Conservation (phyloP, 2,329 filamentous ascomycete genomes). For the Clonostachys rhizophaga region DNA sequence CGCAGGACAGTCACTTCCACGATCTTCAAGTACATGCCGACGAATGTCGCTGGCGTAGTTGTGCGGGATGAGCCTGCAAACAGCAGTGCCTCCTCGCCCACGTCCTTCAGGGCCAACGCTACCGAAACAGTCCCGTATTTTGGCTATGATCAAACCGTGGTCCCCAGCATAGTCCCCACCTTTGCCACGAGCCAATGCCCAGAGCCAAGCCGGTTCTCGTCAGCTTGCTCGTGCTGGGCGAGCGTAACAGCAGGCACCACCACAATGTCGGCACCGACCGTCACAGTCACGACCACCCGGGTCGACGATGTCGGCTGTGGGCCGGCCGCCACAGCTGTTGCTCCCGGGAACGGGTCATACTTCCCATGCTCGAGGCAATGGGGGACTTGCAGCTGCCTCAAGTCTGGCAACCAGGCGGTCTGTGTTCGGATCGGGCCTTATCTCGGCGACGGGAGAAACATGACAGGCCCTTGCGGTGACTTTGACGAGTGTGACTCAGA, state of each 20-base stretch:
- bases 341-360: conserved; percentile 1
- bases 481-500: conserved; percentile 7
- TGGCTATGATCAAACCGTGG: background rate
- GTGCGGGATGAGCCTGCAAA: too few relatives aligned
- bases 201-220: conserved; percentile 7
- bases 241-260: conserved; percentile 6
- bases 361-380: conserved; percentile 8
- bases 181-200: conserved; percentile 4
- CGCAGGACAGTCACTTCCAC: conserved; percentile 6
- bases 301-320: conserved; percentile 7
- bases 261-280: conserved; percentile 5
- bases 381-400: conserved; percentile 10
- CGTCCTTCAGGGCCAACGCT: background rate
- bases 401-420: conserved; percentile 4
- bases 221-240: conserved; percentile 9
- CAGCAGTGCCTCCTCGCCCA: background rate
- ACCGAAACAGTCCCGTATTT: background rate
- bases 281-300: conserved; percentile 6
- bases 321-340: conserved; percentile 5
- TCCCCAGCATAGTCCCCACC: conserved; percentile 5
- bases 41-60: too few relatives aligned
- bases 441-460: conserved; percentile 1
- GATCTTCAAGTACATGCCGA: conserved; percentile 6
- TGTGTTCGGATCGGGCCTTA: conserved; percentile 7
- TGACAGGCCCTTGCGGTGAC: conserved; percentile 7